phyloP scores from a whole-genome alignment of 139 green algal species.

The Haematococcus lacustris region DNA sequence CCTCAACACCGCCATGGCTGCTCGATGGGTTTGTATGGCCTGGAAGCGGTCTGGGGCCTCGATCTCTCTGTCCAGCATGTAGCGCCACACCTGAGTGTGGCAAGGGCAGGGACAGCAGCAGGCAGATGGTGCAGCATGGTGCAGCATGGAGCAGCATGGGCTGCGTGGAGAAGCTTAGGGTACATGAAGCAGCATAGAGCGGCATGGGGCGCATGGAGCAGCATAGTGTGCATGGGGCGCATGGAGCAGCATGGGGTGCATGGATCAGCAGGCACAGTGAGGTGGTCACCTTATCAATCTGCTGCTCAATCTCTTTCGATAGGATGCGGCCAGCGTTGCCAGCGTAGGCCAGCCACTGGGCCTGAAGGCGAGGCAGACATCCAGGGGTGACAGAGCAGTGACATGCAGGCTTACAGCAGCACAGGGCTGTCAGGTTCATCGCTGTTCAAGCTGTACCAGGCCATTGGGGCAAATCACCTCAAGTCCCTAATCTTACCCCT shows the following conservation, averaged over 20 bases:
- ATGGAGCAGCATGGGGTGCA: background rate
- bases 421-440: background rate
- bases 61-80: slow-evolving; percentile 78
- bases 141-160: background rate
- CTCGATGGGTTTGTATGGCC: slow-evolving; percentile 79
- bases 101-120: background rate
- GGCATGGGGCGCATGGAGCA: background rate
- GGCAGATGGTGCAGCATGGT: background rate
- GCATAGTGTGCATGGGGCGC: no score
- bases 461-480: background rate
- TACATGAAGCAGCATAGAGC: no score
- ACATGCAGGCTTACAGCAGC: no score
- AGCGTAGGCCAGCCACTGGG: slow-evolving; percentile 25
- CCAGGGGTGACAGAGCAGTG: background rate
- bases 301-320: slow-evolving; percentile 10
- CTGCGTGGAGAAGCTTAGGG: no score
- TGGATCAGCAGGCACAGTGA: background rate
- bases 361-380: background rate
- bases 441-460: background rate
- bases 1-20: slow-evolving; percentile 68
- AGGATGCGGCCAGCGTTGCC: slow-evolving; percentile 10
- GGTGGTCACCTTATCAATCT: slow-evolving; percentile 8
- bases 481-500: background rate
- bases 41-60: slow-evolving; percentile 77
- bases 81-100: slow-evolving; percentile 46